These are phyloP conservation scores for Boletus sp. DNA, from an alignment of 768 basidiomycete genomes.

Conservation along the genomic window DNA sequence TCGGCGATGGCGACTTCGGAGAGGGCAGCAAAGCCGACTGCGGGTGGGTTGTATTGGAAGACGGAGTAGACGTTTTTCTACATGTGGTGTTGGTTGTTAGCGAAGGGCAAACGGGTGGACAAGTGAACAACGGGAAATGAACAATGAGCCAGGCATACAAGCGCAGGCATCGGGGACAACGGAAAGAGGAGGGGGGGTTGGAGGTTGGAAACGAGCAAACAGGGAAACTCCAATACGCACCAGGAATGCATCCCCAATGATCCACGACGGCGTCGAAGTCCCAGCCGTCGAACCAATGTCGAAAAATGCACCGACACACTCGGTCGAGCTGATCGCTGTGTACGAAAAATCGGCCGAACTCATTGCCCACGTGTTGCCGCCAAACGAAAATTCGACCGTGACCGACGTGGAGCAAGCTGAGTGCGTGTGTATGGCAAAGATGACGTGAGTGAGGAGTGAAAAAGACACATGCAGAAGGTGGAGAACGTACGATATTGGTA, in stretches of 20 bases:
- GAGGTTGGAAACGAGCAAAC: too few relatives aligned
- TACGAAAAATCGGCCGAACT: constrained; percentile 46
- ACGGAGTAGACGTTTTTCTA: constrained; percentile 59
- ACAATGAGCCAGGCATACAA: not conserved
- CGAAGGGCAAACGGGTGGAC: not conserved
- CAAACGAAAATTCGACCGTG: constrained; percentile 42
- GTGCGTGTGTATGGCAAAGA: not conserved
- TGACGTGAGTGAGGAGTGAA: not conserved
- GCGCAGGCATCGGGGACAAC: not conserved
- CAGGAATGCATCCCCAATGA: constrained; percentile 52
- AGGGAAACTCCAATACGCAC: constrained; percentile 13
- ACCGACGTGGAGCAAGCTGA: constrained; percentile 38
- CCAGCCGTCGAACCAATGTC: constrained; percentile 31
- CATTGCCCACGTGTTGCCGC: constrained; percentile 46
- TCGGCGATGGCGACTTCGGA: constrained; percentile 28
- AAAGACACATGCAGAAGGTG: not conserved
- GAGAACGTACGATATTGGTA: constrained; percentile 39
- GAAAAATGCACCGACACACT: constrained; percentile 56
- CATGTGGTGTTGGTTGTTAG: not conserved
- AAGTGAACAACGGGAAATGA: not conserved
- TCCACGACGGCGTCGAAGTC: constrained; percentile 42
- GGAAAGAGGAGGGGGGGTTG: too few relatives aligned
- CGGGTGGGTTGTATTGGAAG: constrained; percentile 46
- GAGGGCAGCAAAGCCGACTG: constrained; percentile 50
- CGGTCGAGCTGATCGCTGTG: constrained; percentile 33